phyloP scores from a whole-genome alignment of 2,329 filamentous ascomycete species.

The Paraphoma sp. region DNA sequence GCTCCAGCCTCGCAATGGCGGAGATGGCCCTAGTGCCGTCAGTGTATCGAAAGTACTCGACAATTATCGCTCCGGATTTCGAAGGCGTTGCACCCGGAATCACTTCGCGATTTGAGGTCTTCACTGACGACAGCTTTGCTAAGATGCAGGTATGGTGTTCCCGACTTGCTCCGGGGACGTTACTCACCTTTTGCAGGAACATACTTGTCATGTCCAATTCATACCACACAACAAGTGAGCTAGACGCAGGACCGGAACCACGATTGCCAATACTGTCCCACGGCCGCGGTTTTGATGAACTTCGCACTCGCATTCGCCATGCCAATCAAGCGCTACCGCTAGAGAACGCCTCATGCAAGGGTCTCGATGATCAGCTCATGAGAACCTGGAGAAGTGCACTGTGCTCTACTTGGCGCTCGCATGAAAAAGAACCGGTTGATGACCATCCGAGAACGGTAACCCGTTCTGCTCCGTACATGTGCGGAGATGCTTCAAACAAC shows the following conservation, averaged over 20 bases:
- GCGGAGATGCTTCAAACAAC: too few species aligned
- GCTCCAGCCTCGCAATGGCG: slow-evolving; percentile 52
- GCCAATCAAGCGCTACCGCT: not conserved
- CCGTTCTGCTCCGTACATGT: too few species aligned
- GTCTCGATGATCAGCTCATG: not conserved
- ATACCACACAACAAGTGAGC: not conserved
- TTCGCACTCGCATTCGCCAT: not conserved
- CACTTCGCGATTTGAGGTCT: slow-evolving; percentile 52
- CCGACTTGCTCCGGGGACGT: not conserved
- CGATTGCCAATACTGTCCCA: not conserved
- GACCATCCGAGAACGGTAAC: too few species aligned
- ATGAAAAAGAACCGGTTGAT: too few species aligned
- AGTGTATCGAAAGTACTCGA: slow-evolving; percentile 50
- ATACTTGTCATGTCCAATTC: slow-evolving; percentile 10
- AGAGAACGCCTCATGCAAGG: not conserved
- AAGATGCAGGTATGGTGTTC: slow-evolving; percentile 17
- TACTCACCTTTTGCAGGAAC: slow-evolving; percentile 6
- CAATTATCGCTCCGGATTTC: slow-evolving; percentile 34
- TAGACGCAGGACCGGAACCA: not conserved
- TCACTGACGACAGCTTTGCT: slow-evolving; percentile 43
- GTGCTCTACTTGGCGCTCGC: too few species aligned
- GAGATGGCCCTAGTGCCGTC: slow-evolving; percentile 58
- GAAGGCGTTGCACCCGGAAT: slow-evolving; percentile 47
- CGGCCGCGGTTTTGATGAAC: not conserved
- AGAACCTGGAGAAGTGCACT: not conserved